Conservation (phyloP, 768 basidiomycete species). For the Hemileccinum rubropunctum region DNA sequence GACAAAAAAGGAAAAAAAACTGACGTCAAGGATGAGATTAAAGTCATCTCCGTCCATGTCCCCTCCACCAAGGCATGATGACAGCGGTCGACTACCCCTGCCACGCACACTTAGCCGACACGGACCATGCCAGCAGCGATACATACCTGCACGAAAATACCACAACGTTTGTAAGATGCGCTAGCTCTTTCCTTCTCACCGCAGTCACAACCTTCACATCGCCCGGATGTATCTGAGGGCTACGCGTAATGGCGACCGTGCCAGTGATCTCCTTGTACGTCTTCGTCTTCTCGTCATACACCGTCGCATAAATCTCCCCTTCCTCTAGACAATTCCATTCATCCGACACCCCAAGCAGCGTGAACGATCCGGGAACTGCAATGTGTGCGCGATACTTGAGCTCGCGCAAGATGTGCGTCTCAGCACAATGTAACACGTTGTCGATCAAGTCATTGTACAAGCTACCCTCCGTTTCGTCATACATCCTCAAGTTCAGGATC, state of each 20-base stretch:
- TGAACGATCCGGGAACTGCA: conserved; percentile 45
- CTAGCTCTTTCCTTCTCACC: conserved; percentile 39
- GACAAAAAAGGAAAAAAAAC: conserved; percentile 4
- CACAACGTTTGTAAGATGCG: conserved; percentile 43
- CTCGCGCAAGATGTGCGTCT: conserved; percentile 47
- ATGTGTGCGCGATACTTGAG: conserved; percentile 53
- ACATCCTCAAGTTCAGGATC: conserved; percentile 31
- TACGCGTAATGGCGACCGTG: conserved; percentile 43
- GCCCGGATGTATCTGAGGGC: conserved; percentile 55
- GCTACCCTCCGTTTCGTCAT: conserved; percentile 4
- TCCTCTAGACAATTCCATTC: conserved; percentile 45
- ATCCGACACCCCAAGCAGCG: conserved; percentile 53
- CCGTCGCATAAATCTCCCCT: conserved; percentile 48
- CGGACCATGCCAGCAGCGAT: not conserved
- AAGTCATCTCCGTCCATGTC: conserved; percentile 55
- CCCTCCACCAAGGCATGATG: conserved; percentile 50
- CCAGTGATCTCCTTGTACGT: conserved; percentile 34
- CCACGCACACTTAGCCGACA: conserved; percentile 3
- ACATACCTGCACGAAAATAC: conserved; percentile 50
- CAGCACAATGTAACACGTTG: conserved; percentile 36
- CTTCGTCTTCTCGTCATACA: conserved; percentile 30
- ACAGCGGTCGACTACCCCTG: conserved; percentile 43
- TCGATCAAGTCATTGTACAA: conserved; percentile 37
- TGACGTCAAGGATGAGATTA: conserved; percentile 45
- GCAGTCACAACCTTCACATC: conserved; percentile 42